Evolutionary conservation across 2,329 filamentous ascomycete species (phyloP).

Genomic region (Chaetomium globosum): DNA sequence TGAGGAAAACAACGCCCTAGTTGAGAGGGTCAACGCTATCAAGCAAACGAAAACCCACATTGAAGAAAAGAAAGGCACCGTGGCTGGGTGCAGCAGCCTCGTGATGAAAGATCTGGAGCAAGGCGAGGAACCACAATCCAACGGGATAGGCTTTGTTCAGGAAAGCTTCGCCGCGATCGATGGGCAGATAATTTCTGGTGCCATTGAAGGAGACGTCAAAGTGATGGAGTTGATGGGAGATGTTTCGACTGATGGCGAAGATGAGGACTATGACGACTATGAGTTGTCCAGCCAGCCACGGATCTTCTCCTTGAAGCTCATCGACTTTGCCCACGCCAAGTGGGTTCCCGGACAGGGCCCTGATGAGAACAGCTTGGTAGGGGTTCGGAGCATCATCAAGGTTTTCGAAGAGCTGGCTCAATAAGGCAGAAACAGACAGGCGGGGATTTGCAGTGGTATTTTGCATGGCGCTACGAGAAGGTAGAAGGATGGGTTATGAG

Average conservation of each 20-base stretch:
- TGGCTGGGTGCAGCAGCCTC: conserved; percentile 57
- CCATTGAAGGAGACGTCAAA: conserved; percentile 31
- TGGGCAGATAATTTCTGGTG: conserved; percentile 12
- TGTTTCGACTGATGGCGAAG: conserved; percentile 47
- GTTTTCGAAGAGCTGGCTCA: conserved; percentile 69
- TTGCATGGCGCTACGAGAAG: neutral
- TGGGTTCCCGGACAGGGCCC: conserved; percentile 81
- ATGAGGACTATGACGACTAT: conserved; percentile 53
- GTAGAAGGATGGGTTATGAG: conserved; percentile 21
- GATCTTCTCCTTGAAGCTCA: conserved; percentile 80
- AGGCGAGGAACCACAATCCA: conserved; percentile 31
- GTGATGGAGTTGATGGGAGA: conserved; percentile 27
- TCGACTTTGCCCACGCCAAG: conserved; percentile 92
- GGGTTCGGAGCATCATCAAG: conserved; percentile 69
- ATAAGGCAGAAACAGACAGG: conserved; percentile 27
- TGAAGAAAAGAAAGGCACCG: conserved; percentile 42
- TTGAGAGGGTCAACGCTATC: conserved; percentile 42
- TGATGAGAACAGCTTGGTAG: conserved; percentile 79
- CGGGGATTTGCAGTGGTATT: neutral
- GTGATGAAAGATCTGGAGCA: conserved; percentile 57
- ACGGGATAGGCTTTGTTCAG: conserved; percentile 29
- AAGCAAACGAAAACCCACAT: neutral
- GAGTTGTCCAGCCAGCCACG: conserved; percentile 55
- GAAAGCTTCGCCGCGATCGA: conserved; percentile 7
- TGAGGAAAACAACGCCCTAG: conserved; percentile 54